Conservation (phyloP, 306 rosid species). For the Geum urbanum region DNA sequence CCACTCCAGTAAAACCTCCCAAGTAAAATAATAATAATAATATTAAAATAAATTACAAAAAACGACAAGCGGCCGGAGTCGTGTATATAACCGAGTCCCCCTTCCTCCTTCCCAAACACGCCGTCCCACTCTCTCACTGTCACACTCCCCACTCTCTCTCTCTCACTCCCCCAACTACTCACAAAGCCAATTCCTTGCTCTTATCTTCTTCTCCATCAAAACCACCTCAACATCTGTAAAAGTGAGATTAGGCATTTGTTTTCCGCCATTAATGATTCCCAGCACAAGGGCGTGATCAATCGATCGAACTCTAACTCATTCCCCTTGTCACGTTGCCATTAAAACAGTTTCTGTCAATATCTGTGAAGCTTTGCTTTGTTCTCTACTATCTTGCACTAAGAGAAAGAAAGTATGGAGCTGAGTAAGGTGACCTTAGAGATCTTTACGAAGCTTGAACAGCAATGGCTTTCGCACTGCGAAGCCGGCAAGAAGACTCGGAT, state of each 20-base stretch:
- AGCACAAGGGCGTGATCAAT: conserved; percentile 45
- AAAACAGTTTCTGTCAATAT: too few relatives aligned
- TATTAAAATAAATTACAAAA: neutral
- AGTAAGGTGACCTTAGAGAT: conserved; percentile 75
- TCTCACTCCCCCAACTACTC: conserved; percentile 12
- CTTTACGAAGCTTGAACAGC: conserved; percentile 86
- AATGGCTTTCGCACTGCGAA: conserved; percentile 89
- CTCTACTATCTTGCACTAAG: too few relatives aligned
- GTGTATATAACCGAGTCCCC: conserved; percentile 6
- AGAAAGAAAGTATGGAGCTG: conserved; percentile 49
- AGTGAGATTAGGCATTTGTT: conserved; percentile 8
- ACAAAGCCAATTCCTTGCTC: neutral
- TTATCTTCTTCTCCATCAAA: neutral
- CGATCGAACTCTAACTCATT: neutral
- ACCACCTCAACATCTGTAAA: conserved; percentile 5
- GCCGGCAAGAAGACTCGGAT: conserved; percentile 61
- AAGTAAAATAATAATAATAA: neutral
- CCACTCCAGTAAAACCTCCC: neutral
- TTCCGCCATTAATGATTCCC: conserved; percentile 39
- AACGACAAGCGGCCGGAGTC: neutral
- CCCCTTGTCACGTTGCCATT: conserved; percentile 9
- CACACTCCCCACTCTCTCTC: neutral
- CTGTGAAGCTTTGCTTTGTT: too few relatives aligned
- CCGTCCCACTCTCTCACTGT: neutral
- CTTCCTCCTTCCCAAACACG: conserved; percentile 8